Evolutionary conservation across 2,329 filamentous ascomycete species (phyloP).

Genomic region (Neoscytalidium dimidiatum): DNA sequence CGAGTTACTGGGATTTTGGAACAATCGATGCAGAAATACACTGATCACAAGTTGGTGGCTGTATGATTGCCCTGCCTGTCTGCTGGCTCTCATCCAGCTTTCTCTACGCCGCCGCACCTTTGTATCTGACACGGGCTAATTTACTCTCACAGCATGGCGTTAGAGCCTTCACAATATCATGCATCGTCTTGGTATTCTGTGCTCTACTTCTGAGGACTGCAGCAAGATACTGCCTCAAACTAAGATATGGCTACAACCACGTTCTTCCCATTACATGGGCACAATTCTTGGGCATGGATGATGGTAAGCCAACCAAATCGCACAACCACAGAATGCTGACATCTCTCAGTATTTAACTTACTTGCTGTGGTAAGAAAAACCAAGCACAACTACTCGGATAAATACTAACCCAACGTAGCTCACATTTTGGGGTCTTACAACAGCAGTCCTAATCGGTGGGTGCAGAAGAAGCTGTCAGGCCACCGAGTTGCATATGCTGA

Average conservation of each 20-base stretch:
- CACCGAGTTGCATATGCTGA: neutral
- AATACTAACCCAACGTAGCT: neutral
- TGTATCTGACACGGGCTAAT: neutral
- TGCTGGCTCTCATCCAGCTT: no score
- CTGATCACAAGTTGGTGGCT: no score
- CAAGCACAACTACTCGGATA: neutral
- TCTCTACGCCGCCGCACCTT: no score
- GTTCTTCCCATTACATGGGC: neutral
- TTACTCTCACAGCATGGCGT: neutral
- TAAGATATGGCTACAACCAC: conserved; percentile 16
- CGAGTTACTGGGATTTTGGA: no score
- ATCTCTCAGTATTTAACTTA: conserved; percentile 25
- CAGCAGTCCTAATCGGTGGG: conserved; percentile 22
- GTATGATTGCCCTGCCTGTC: no score
- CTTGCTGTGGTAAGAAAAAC: conserved; percentile 21
- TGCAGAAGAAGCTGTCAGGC: neutral
- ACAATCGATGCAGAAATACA: no score
- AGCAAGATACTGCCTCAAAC: conserved; percentile 24
- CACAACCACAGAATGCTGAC: neutral
- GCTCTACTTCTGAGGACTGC: conserved; percentile 23
- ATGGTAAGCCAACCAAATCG: conserved; percentile 20
- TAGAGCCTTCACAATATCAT: conserved; percentile 16
- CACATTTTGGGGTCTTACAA: conserved; percentile 24
- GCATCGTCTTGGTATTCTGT: conserved; percentile 21
- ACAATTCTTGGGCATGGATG: conserved; percentile 24